phyloP scores from a whole-genome alignment of 371 early-diverging fungal species.

The Rhizopus delemar region DNA sequence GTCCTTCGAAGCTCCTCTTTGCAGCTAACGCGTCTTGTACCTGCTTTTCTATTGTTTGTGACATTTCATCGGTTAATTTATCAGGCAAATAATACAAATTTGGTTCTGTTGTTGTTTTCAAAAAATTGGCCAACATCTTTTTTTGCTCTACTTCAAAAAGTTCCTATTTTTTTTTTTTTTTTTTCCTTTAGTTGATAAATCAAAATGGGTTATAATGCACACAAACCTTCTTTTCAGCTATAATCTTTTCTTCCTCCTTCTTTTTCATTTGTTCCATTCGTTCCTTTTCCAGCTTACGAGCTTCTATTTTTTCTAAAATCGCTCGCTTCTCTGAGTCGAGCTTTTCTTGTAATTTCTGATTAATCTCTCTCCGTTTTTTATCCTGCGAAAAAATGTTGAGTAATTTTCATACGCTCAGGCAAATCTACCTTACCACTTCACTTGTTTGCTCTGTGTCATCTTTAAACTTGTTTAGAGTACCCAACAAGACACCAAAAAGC shows the following conservation, averaged over 20 bases:
- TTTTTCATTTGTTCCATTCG: constrained; percentile 25
- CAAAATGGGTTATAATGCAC: neutral
- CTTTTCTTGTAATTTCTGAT: constrained; percentile 51
- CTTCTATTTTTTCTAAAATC: constrained; percentile 40
- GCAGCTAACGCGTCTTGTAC: constrained; percentile 24
- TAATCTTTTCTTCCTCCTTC: constrained; percentile 20
- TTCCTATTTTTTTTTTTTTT: constrained; percentile 23
- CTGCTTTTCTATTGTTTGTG: constrained; percentile 27
- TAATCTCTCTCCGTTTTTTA: constrained; percentile 53
- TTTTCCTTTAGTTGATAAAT: neutral
- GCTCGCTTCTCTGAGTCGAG: constrained; percentile 50
- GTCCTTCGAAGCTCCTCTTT: constrained; percentile 24
- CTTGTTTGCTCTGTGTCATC: constrained; percentile 48
- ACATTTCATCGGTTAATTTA: constrained; percentile 36
- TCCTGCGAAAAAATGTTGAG: constrained; percentile 32
- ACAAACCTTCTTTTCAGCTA: constrained; percentile 39
- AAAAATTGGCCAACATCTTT: constrained; percentile 36
- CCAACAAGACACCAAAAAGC: constrained; percentile 60
- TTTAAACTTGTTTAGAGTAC: constrained; percentile 62
- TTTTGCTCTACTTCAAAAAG: constrained; percentile 21
- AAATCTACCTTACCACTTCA: constrained; percentile 45
- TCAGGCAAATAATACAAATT: constrained; percentile 54
- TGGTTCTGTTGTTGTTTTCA: constrained; percentile 50
- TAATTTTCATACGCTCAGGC: neutral
- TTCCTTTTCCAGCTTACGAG: constrained; percentile 45